phyloP scores from a whole-genome alignment of 345 rosid genomes.

The Raphanus sativus region DNA sequence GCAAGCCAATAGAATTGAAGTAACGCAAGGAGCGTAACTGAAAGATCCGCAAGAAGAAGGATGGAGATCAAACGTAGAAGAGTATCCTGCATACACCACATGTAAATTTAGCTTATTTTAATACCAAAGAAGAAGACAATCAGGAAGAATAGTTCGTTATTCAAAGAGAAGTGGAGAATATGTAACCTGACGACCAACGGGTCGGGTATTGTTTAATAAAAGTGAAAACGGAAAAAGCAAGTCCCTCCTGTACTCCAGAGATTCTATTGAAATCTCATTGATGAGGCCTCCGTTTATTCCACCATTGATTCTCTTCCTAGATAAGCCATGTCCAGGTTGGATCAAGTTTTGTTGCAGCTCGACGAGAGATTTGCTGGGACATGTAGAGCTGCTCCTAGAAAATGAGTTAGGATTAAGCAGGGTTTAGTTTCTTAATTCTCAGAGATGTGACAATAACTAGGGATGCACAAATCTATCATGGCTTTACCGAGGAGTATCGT shows the following conservation, averaged over 20 bases:
- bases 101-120: slow-evolving; percentile 5
- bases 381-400: slow-evolving; percentile 53
- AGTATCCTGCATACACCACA: slow-evolving; percentile 59
- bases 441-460: background rate
- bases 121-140: background rate
- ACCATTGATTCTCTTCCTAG: slow-evolving; percentile 83
- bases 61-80: slow-evolving; percentile 74
- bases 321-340: slow-evolving; percentile 59
- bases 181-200: slow-evolving; percentile 86
- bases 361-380: slow-evolving; percentile 46
- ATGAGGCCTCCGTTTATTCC: slow-evolving; percentile 90
- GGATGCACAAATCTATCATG: background rate
- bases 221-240: slow-evolving; percentile 75
- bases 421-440: slow-evolving; percentile 1
- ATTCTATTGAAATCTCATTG: slow-evolving; percentile 66
- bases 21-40: slow-evolving; percentile 77
- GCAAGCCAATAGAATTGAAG: slow-evolving; percentile 93
- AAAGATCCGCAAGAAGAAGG: slow-evolving; percentile 86
- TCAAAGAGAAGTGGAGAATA: background rate
- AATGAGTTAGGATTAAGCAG: slow-evolving; percentile 23
- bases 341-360: slow-evolving; percentile 61
- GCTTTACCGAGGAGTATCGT: slow-evolving; percentile 61
- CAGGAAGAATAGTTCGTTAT: background rate
- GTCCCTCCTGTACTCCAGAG: slow-evolving; percentile 72
- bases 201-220: slow-evolving; percentile 77